Evolutionary conservation across 2,329 filamentous ascomycete genomes (phyloP).

Genomic region (Camillea tinctor): DNA sequence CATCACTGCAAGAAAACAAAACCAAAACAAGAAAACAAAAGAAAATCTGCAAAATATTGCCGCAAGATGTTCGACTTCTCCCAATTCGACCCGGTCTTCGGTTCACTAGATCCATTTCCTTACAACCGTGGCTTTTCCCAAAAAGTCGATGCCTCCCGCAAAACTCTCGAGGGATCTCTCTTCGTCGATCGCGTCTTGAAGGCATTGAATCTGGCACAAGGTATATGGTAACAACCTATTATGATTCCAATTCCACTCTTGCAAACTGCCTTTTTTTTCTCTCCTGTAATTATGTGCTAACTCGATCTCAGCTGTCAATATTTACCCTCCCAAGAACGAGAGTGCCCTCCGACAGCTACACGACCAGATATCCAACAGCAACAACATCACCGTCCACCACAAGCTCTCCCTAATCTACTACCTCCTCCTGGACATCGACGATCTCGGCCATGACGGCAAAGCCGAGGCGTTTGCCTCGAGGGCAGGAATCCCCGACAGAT

Average conservation of each 20-base stretch:
- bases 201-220: conserved; percentile 66
- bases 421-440: conserved; percentile 72
- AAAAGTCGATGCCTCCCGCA: conserved; percentile 65
- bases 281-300: conserved; percentile 25
- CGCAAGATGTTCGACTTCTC: conserved; percentile 60
- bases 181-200: conserved; percentile 79
- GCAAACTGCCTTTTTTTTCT: not conserved
- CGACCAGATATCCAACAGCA: conserved; percentile 62
- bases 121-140: conserved; percentile 62
- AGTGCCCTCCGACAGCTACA: conserved; percentile 68
- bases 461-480: conserved; percentile 57
- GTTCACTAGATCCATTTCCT: conserved; percentile 55
- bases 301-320: conserved; percentile 46
- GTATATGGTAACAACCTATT: conserved; percentile 46
- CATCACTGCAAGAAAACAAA: not conserved
- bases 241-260: not conserved
- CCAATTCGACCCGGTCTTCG: conserved; percentile 68
- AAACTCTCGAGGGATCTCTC: conserved; percentile 65
- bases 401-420: conserved; percentile 85
- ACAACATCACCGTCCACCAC: conserved; percentile 66
- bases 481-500: conserved; percentile 70
- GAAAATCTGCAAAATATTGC: too few relatives aligned
- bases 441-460: conserved; percentile 32
- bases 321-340: conserved; percentile 73
- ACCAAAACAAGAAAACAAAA: conserved; percentile 3